Percentiles rank a stretch among this genome's conserved stretches.
phyloP scores from a whole-genome alignment of 805 yeast genomes.

The Saccharomycopsis sp. region DNA sequence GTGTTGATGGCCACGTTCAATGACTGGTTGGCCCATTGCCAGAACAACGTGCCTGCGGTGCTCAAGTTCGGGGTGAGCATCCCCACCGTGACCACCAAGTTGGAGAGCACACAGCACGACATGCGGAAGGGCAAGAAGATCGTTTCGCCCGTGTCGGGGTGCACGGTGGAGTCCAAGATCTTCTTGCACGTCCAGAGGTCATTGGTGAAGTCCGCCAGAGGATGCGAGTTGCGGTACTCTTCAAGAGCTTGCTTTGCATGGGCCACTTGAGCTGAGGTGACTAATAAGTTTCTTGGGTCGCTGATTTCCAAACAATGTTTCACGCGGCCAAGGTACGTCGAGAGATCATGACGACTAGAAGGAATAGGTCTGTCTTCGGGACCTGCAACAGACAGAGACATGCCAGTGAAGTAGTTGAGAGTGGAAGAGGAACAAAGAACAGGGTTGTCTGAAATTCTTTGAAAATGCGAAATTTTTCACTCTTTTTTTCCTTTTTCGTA shows the following conservation, averaged over 20 bases:
- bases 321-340: slow-evolving; percentile 89
- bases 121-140: slow-evolving; percentile 91
- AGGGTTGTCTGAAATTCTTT: too few relatives aligned
- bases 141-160: slow-evolving; percentile 94
- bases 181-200: slow-evolving; percentile 85
- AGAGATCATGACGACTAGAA: slow-evolving; percentile 66
- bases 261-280: slow-evolving; percentile 53
- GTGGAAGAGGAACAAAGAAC: too few relatives aligned
- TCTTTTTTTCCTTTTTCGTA: too few relatives aligned
- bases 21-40: slow-evolving; percentile 98
- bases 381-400: slow-evolving; percentile 90
- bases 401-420: too few relatives aligned
- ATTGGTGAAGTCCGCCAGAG: slow-evolving; percentile 52
- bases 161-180: slow-evolving; percentile 82
- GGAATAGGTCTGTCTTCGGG: slow-evolving; percentile 59
- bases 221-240: slow-evolving; percentile 63
- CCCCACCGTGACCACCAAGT: slow-evolving; percentile 91
- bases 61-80: slow-evolving; percentile 95
- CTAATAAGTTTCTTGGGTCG: slow-evolving; percentile 83
- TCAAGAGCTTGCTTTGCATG: slow-evolving; percentile 57
- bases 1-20: slow-evolving; percentile 94
- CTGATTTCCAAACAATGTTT: slow-evolving; percentile 88
- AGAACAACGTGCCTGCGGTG: slow-evolving; percentile 81
- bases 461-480: too few relatives aligned
- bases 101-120: slow-evolving; percentile 92